These are phyloP conservation scores for Lagenidium sp. DNA, from an alignment of 352 stramenopile genomes.

Conservation along the genomic window DNA sequence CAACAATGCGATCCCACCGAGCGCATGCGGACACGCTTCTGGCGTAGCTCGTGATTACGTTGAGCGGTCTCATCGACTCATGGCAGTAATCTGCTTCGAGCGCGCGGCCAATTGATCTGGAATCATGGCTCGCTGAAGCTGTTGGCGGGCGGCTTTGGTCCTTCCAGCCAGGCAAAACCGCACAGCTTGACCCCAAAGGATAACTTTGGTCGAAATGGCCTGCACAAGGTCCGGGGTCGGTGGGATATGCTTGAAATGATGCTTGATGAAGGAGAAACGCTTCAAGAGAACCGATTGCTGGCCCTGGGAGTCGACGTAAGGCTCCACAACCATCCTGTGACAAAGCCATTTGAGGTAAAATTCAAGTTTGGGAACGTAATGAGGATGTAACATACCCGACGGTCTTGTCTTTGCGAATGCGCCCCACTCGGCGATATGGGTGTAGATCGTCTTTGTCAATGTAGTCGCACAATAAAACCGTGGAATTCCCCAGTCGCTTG, in stretches of 20 bases:
- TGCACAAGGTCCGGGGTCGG: conserved; percentile 40
- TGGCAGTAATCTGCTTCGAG: too few relatives aligned
- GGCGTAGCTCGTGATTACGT: too few relatives aligned
- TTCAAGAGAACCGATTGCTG: conserved; percentile 39
- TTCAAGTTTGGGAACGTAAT: neutral
- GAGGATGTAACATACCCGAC: conserved; percentile 23
- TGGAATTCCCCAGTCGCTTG: conserved; percentile 28
- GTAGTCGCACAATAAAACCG: conserved; percentile 35
- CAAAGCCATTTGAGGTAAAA: neutral
- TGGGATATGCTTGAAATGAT: conserved; percentile 35
- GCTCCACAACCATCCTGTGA: conserved; percentile 15
- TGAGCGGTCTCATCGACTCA: too few relatives aligned
- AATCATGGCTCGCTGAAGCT: too few relatives aligned
- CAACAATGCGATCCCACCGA: too few relatives aligned
- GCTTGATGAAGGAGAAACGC: conserved; percentile 59
- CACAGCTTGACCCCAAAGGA: conserved; percentile 55
- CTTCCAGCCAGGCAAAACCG: conserved; percentile 37
- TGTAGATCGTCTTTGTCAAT: conserved; percentile 39
- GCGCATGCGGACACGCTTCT: too few relatives aligned
- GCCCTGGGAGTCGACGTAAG: conserved; percentile 25
- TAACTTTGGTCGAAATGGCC: conserved; percentile 49
- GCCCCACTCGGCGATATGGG: conserved; percentile 25
- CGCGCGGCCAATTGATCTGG: too few relatives aligned
- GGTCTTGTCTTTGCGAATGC: conserved; percentile 45
- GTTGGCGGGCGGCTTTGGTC: neutral